Percentiles rank a stretch among this genome's conserved stretches.
phyloP scores from a whole-genome alignment of 768 basidiomycete genomes.

The Lyophyllum shimeji region DNA sequence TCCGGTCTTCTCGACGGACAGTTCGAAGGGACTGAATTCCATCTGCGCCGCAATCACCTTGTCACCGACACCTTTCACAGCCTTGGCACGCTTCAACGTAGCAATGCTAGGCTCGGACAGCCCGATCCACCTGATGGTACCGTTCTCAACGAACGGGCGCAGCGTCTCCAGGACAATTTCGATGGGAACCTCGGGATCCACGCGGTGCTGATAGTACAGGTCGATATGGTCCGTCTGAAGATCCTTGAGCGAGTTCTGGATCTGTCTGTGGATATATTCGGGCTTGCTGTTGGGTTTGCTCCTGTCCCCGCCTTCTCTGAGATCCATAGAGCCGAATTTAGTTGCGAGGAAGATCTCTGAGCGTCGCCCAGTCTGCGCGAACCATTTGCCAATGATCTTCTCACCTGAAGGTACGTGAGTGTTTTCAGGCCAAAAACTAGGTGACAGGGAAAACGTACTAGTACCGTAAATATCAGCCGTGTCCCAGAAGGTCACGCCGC shows the following conservation, averaged over 20 bases:
- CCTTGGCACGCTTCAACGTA: conserved; percentile 47
- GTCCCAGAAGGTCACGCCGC: conserved; percentile 44
- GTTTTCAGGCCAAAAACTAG: too few species aligned
- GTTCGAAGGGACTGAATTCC: conserved; percentile 43
- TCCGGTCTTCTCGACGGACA: conserved; percentile 42
- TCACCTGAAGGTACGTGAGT: neutral
- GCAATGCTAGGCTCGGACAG: conserved; percentile 46
- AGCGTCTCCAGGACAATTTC: conserved; percentile 32
- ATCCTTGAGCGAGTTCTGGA: neutral
- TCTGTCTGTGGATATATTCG: neutral
- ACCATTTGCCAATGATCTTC: conserved; percentile 27
- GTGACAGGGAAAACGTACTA: conserved; percentile 27
- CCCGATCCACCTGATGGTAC: conserved; percentile 44
- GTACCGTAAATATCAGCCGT: conserved; percentile 46
- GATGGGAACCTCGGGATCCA: conserved; percentile 44
- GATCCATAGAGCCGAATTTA: neutral
- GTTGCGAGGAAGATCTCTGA: conserved; percentile 43
- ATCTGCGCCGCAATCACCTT: conserved; percentile 37
- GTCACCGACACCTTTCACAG: conserved; percentile 39
- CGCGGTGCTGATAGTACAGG: conserved; percentile 23
- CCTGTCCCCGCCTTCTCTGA: neutral
- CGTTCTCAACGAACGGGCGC: conserved; percentile 10
- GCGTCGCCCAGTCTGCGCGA: conserved; percentile 51
- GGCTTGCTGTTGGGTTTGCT: neutral
- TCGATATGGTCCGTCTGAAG: conserved; percentile 2